These are phyloP conservation scores for Viridothelium virens DNA, from an alignment of 495 filamentous ascomycete genomes.

Conservation along the genomic window DNA sequence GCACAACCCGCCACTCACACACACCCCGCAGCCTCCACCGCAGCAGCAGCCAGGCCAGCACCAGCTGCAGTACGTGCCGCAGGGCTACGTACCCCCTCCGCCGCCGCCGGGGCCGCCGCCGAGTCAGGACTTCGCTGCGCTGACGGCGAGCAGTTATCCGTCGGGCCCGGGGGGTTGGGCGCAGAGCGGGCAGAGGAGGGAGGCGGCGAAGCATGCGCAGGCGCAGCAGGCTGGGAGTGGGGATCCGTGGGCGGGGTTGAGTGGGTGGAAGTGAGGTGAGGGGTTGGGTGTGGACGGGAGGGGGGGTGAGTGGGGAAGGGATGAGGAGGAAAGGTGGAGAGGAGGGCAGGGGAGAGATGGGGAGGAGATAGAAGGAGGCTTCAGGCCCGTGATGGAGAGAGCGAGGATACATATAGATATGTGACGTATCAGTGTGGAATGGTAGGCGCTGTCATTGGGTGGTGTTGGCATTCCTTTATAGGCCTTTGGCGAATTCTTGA, in stretches of 20 bases:
- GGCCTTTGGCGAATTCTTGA: too few species aligned
- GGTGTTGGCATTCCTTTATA: neutral
- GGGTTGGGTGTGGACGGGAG: conserved; percentile 58
- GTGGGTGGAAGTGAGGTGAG: conserved; percentile 65
- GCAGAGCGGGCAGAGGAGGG: conserved; percentile 40
- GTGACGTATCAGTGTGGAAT: neutral
- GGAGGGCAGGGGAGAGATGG: neutral
- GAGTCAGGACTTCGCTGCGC: conserved; percentile 55
- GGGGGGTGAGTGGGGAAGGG: conserved; percentile 51
- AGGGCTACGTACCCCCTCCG: conserved; percentile 83
- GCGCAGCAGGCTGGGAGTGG: conserved; percentile 31
- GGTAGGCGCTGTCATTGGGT: neutral
- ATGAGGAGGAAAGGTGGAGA: neutral
- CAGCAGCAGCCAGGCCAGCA: conserved; percentile 14
- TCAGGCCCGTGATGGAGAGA: neutral
- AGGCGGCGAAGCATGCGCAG: conserved; percentile 43
- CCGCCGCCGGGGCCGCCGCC: conserved; percentile 69
- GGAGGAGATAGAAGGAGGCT: neutral
- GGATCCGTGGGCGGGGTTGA: conserved; percentile 83
- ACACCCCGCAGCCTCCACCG: conserved; percentile 15
- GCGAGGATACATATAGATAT: neutral
- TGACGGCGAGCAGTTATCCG: conserved; percentile 43
- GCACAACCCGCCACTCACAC: conserved; percentile 13
- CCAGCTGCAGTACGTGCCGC: conserved; percentile 45
- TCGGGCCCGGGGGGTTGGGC: conserved; percentile 54